phyloP scores from a whole-genome alignment of 768 basidiomycete species.

The Leccinum rimulosum region DNA sequence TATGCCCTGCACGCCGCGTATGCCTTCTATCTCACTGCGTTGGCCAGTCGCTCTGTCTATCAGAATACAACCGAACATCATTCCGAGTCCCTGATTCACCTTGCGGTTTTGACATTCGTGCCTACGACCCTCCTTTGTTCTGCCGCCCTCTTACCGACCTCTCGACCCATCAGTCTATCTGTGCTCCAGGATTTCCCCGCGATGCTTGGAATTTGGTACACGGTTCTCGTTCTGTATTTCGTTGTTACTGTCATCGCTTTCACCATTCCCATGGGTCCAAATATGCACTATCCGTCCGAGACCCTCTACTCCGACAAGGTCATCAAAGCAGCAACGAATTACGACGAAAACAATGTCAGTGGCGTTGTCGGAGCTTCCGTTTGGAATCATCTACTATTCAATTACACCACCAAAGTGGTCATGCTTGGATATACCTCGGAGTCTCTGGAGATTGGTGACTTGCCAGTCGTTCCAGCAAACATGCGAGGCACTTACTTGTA shows the following conservation, averaged over 20 bases:
- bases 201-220: slow-evolving; percentile 48
- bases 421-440: slow-evolving; percentile 74
- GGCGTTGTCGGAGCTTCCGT: slow-evolving; percentile 51
- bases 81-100: slow-evolving; percentile 57
- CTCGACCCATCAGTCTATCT: slow-evolving; percentile 33
- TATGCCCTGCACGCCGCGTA: slow-evolving; percentile 49
- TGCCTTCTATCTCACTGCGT: slow-evolving; percentile 55
- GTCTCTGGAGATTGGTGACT: slow-evolving; percentile 81
- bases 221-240: slow-evolving; percentile 48
- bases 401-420: slow-evolving; percentile 84
- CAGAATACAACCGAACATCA: slow-evolving; percentile 39
- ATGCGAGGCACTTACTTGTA: slow-evolving; percentile 71
- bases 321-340: slow-evolving; percentile 55
- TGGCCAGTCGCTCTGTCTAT: slow-evolving; percentile 51
- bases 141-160: slow-evolving; percentile 57
- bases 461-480: slow-evolving; percentile 73
- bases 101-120: slow-evolving; percentile 53
- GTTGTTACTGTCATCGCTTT: slow-evolving; percentile 42
- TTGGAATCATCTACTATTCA: slow-evolving; percentile 61
- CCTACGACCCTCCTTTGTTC: slow-evolving; percentile 44
- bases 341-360: slow-evolving; percentile 73
- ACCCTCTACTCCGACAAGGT: slow-evolving; percentile 74
- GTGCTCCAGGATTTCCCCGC: slow-evolving; percentile 22
- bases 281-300: slow-evolving; percentile 70
- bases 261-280: slow-evolving; percentile 68